Conservation (phyloP, 1,139 yeast species). For the Candida albicans region DNA sequence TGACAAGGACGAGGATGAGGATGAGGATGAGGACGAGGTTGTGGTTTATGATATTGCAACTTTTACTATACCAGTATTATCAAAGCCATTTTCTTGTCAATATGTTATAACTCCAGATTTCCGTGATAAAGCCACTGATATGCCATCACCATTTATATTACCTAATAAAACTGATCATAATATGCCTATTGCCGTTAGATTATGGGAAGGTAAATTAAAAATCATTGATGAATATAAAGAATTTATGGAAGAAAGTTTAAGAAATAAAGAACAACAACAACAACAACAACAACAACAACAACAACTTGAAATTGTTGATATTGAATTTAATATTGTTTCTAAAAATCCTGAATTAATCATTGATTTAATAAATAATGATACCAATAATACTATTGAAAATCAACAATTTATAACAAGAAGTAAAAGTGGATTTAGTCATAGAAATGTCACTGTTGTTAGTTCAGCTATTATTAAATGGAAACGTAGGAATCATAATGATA, state of each 20-base stretch:
- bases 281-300: slow-evolving; percentile 2
- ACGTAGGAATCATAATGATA: slow-evolving; percentile 19
- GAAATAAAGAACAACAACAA: too few species aligned
- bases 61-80: slow-evolving; percentile 30
- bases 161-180: slow-evolving; percentile 12
- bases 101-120: slow-evolving; percentile 41
- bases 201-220: slow-evolving; percentile 42
- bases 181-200: slow-evolving; percentile 46
- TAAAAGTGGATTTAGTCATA: slow-evolving; percentile 39
- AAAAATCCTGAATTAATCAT: slow-evolving; percentile 32
- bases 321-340: slow-evolving; percentile 25
- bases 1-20: slow-evolving; percentile 12
- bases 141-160: slow-evolving; percentile 47
- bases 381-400: slow-evolving; percentile 6
- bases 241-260: slow-evolving; percentile 1
- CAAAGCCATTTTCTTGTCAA: slow-evolving; percentile 36
- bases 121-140: slow-evolving; percentile 25
- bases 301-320: slow-evolving; percentile 24
- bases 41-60: slow-evolving; percentile 32
- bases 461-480: slow-evolving; percentile 35
- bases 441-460: slow-evolving; percentile 37
- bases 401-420: slow-evolving; percentile 38
- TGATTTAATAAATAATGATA: slow-evolving; percentile 19
- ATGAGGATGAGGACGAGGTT: slow-evolving; percentile 12
- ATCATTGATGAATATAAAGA: slow-evolving; percentile 15